Conservation (phyloP, 805 yeast species). For the Metschnikowia chrysomelidarum region DNA sequence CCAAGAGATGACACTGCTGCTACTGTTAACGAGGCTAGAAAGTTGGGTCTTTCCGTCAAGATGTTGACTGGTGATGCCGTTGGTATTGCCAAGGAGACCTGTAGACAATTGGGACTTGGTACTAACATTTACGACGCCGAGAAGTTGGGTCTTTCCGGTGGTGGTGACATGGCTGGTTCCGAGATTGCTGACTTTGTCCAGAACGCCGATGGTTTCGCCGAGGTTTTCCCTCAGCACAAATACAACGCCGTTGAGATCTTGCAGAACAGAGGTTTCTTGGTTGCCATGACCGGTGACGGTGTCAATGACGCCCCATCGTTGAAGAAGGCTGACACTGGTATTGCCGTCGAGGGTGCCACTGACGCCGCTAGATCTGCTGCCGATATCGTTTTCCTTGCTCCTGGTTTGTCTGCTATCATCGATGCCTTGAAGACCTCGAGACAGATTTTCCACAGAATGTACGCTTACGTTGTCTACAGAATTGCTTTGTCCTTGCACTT, state of each 20-base stretch:
- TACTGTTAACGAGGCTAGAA: constrained; percentile 88
- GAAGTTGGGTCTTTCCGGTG: constrained; percentile 90
- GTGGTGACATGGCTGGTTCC: constrained; percentile 95
- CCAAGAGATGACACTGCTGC: constrained; percentile 98
- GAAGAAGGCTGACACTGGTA: constrained; percentile 87
- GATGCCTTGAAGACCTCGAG: constrained; percentile 91
- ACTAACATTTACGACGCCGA: constrained; percentile 96
- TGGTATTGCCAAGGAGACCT: constrained; percentile 97
- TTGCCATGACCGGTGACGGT: constrained; percentile 99
- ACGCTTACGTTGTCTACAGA: constrained; percentile 97
- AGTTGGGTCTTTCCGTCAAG: constrained; percentile 91
- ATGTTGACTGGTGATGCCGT: constrained; percentile 99
- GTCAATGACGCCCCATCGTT: constrained; percentile 97
- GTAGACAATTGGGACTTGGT: constrained; percentile 96
- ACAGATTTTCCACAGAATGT: constrained; percentile 98
- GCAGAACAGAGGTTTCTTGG: constrained; percentile 94
- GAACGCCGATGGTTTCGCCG: constrained; percentile 97
- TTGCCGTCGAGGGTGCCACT: constrained; percentile 98
- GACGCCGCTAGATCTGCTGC: constrained; percentile 98
- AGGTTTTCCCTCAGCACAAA: constrained; percentile 98
- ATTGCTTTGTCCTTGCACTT: constrained; percentile 92
- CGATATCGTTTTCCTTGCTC: constrained; percentile 89
- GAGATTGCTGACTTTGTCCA: constrained; percentile 96
- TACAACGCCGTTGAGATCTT: constrained; percentile 93
- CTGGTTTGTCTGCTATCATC: constrained; percentile 92